Percentiles rank a stretch among this genome's conserved stretches.
Evolutionary conservation across 495 filamentous ascomycete species (phyloP).

Genomic region (Penicillium paxilli): DNA sequence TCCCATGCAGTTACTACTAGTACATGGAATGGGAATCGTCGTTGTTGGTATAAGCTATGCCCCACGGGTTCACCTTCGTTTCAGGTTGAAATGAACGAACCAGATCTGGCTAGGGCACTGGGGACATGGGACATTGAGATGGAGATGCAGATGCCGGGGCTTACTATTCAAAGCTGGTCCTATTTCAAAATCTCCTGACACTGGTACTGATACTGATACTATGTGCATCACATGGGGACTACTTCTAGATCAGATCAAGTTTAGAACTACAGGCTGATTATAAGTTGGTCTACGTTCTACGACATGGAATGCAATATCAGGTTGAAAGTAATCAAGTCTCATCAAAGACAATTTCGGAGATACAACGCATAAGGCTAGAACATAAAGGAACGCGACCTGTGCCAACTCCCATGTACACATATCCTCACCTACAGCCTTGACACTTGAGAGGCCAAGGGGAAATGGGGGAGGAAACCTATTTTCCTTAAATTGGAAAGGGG

Average conservation of each 20-base stretch:
- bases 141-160: too few relatives aligned
- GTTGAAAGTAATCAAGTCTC: not conserved
- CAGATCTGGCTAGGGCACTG: not conserved
- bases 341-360: conserved; percentile 24
- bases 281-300: not conserved
- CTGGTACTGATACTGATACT: too few relatives aligned
- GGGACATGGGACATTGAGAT: too few relatives aligned
- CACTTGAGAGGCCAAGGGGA: not conserved
- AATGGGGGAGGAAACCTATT: not conserved
- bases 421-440: conserved; percentile 26
- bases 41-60: not conserved
- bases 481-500: conserved; percentile 2
- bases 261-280: not conserved
- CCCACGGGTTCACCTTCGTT: conserved; percentile 1
- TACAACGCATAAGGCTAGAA: conserved; percentile 25
- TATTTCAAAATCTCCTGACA: too few relatives aligned
- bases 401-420: conserved; percentile 28
- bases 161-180: too few relatives aligned
- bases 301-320: not conserved
- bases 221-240: not conserved
- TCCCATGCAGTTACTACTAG: not conserved
- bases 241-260: not conserved
- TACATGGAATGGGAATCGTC: too few relatives aligned
- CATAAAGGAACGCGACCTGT: conserved; percentile 22
- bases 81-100: conserved; percentile 1